These are phyloP conservation scores for Malania oleifera DNA, from an alignment of 164 flowering plant species.

Conservation along the genomic window DNA sequence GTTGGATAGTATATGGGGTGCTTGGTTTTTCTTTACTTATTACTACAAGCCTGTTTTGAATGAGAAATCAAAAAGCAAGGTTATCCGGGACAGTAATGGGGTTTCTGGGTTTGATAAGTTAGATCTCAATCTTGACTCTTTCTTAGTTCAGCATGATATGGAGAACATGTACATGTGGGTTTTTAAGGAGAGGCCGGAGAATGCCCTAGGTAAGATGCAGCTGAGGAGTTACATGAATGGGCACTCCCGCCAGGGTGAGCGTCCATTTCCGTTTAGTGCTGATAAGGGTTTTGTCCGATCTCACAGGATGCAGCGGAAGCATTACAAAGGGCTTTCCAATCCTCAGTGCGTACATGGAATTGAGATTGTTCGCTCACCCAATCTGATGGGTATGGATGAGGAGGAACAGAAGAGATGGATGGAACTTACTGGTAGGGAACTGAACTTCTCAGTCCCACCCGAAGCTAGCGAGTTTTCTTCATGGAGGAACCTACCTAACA, in stretches of 20 bases:
- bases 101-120: conserved; percentile 27
- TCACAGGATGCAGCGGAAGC: conserved; percentile 37
- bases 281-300: conserved; percentile 36
- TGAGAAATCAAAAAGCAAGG: conserved; percentile 28
- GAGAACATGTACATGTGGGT: conserved; percentile 45
- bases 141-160: conserved; percentile 40
- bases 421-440: conserved; percentile 32
- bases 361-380: conserved; percentile 26
- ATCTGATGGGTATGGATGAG: conserved; percentile 25
- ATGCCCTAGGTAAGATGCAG: conserved; percentile 42
- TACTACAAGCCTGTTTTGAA: conserved; percentile 34
- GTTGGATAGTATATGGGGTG: conserved; percentile 34
- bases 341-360: conserved; percentile 39
- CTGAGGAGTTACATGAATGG: conserved; percentile 40
- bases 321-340: conserved; percentile 32
- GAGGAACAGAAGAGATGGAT: conserved; percentile 35
- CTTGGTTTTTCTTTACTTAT: conserved; percentile 34
- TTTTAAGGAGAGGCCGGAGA: conserved; percentile 33
- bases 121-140: conserved; percentile 23
- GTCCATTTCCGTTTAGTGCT: conserved; percentile 29
- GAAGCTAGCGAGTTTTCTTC: conserved; percentile 27
- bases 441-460: conserved; percentile 27
- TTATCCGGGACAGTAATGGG: conserved; percentile 23
- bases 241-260: conserved; percentile 31
- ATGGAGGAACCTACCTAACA: conserved; percentile 19